Base-by-base conservation (phyloP, 2,329 filamentous ascomycete genomes). In the Aulographum hederae region DNA sequence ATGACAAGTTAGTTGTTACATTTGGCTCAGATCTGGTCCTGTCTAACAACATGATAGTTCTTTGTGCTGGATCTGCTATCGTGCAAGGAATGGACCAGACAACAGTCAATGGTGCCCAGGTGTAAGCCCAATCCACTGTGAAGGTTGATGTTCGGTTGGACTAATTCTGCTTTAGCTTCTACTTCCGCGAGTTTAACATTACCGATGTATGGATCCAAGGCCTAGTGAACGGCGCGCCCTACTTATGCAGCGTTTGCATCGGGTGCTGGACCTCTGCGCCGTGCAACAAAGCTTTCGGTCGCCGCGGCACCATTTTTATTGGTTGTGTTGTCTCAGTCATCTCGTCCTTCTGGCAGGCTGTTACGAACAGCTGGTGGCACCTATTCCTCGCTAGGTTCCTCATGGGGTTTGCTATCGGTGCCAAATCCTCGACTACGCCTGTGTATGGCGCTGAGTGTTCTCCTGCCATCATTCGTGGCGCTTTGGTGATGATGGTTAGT, bases 51-150 rank as follows among this genome's bases (percentile, higher is more conserved):
- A 57, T n/a, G n/a, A n/a, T n/a, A 67, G 41, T 65, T 61, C 42
- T 63, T 64, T 2, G 52, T 68, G 17, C 63, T 61, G 2, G 8
- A 8, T 25, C 8, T n/a, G 65, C 66, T 3, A 63, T 63, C 5
- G 63, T 67, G 6, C 69, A 60, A 49, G 60, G 57, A 6, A 63
- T 62, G 61, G 61, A 64, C 34, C 57, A 64, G 33, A 63, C 60
- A 0, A 57, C 54, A 20, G 60, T 61, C 37, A 63, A 64, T 33
- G 60, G 60, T 19, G 57, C 58, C 4, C 52, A 56, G 32, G 45
- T 43, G n/a, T n/a, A n/a, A n/a, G n/a, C n/a, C n/a, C n/a, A n/a
- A n/a, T n/a, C n/a, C n/a, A n/a, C n/a, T n/a, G n/a, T n/a, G 30
- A 6, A 28, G n/a, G 21, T 32, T 18, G 27, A 19, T 4, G 28